Evolutionary conservation across 805 yeast species (phyloP).

Genomic region (Spathaspora hagerdaliae): DNA sequence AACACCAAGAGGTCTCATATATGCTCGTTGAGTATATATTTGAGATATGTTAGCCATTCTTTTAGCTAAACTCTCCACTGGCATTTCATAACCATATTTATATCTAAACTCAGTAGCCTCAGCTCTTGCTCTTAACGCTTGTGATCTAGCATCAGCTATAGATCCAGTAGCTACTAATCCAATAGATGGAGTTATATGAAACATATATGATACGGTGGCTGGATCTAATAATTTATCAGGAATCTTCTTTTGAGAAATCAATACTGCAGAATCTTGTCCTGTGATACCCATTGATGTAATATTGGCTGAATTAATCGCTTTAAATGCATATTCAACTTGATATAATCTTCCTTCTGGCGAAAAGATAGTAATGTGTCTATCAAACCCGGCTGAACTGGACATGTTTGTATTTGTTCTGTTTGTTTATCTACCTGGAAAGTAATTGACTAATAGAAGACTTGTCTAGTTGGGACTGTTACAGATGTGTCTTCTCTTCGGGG

Average conservation of each 20-base stretch:
- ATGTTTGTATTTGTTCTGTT: background rate
- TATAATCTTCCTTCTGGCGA: conserved; percentile 97
- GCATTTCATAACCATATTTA: conserved; percentile 95
- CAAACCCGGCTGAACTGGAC: conserved; percentile 85
- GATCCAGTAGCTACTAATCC: conserved; percentile 95
- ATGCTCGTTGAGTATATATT: conserved; percentile 94
- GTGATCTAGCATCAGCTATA: conserved; percentile 91
- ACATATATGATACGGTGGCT: conserved; percentile 78
- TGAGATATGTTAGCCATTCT: conserved; percentile 95
- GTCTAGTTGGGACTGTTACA: too few species aligned
- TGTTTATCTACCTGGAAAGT: background rate
- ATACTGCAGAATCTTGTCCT: conserved; percentile 82
- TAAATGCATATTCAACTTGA: conserved; percentile 97
- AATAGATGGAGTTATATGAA: conserved; percentile 72
- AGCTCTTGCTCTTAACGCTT: conserved; percentile 85
- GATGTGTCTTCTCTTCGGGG: too few species aligned
- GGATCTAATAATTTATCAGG: conserved; percentile 94
- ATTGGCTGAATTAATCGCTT: conserved; percentile 90
- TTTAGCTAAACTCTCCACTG: conserved; percentile 87
- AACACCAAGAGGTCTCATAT: conserved; percentile 97
- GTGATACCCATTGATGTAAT: conserved; percentile 84
- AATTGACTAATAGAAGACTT: too few species aligned
- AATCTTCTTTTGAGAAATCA: conserved; percentile 92
- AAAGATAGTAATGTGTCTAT: conserved; percentile 96
- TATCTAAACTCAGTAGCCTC: conserved; percentile 95